A percentile compares a stretch with the other conserved stretches of the same genome.
Evolutionary conservation across 2,329 filamentous ascomycete species (phyloP).

Genomic region (Domatiomyces catenatus): DNA sequence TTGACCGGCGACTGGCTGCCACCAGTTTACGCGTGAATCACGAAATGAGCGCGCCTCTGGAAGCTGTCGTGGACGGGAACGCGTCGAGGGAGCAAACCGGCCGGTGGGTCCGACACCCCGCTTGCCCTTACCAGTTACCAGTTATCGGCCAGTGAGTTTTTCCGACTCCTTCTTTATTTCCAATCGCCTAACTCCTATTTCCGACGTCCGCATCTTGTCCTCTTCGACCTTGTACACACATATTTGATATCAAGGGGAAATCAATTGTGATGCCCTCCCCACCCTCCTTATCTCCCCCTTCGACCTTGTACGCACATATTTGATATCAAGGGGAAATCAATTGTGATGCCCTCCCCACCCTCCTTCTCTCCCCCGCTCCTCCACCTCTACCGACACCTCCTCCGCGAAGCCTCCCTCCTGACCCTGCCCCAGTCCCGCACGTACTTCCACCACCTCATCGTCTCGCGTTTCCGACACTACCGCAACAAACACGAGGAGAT

Average conservation of each 20-base stretch:
- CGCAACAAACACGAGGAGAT: slow-evolving; percentile 6
- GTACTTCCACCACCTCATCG: slow-evolving; percentile 35
- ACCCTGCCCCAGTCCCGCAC: slow-evolving; percentile 40
- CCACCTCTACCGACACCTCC: slow-evolving; percentile 39
- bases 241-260: not conserved
- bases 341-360: not conserved
- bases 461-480: slow-evolving; percentile 34
- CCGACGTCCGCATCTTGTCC: not conserved
- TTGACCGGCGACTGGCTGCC: not conserved
- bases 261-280: not conserved
- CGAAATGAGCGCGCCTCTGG: not conserved
- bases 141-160: not conserved
- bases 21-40: not conserved
- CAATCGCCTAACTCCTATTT: not conserved
- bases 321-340: not conserved
- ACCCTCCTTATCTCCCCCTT: not conserved
- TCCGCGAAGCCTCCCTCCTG: slow-evolving; percentile 46
- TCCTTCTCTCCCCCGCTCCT: slow-evolving; percentile 12
- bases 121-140: no score
- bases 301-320: no score
- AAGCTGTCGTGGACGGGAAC: not conserved
- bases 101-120: not conserved
- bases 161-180: not conserved
- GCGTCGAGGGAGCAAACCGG: not conserved
- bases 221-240: no score